Conservation (phyloP, 306 rosid species). For the Rosa multiflora region DNA sequence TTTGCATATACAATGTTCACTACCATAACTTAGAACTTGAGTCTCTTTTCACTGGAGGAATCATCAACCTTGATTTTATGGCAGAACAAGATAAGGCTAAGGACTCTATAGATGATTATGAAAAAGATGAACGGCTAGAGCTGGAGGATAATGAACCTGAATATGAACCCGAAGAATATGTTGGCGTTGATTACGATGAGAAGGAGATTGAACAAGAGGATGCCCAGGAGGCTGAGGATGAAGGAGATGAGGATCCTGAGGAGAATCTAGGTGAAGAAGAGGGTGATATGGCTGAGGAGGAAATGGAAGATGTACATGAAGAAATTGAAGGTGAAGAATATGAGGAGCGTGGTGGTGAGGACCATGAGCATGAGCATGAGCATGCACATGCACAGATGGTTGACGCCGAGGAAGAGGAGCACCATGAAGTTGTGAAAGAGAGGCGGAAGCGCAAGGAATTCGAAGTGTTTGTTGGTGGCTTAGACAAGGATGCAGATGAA, state of each 20-base stretch:
- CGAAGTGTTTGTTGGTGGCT: conserved; percentile 97
- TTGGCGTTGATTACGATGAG: conserved; percentile 92
- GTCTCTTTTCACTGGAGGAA: conserved; percentile 38
- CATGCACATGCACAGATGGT: conserved; percentile 48
- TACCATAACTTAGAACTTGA: conserved; percentile 28
- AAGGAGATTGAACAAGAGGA: conserved; percentile 86
- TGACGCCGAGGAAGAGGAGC: conserved; percentile 84
- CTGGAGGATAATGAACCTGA: conserved; percentile 97
- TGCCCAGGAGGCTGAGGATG: conserved; percentile 64
- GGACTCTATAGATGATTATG: conserved; percentile 77
- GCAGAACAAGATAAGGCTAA: conserved; percentile 89
- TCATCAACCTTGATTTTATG: conserved; percentile 40
- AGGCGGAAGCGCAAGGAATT: conserved; percentile 89
- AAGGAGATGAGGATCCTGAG: conserved; percentile 67
- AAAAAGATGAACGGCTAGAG: conserved; percentile 82
- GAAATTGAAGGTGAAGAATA: conserved; percentile 79
- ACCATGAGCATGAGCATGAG: not conserved
- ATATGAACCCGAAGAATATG: conserved; percentile 83
- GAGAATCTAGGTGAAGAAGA: conserved; percentile 71
- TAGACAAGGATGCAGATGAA: conserved; percentile 92
- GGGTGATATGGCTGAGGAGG: conserved; percentile 79
- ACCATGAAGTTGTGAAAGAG: conserved; percentile 85
- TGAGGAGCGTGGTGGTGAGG: conserved; percentile 63
- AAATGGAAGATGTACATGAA: conserved; percentile 70
- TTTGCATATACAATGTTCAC: conserved; percentile 4